Conservation (phyloP, 345 rosid genomes). For the Hibiscus syriacus region DNA sequence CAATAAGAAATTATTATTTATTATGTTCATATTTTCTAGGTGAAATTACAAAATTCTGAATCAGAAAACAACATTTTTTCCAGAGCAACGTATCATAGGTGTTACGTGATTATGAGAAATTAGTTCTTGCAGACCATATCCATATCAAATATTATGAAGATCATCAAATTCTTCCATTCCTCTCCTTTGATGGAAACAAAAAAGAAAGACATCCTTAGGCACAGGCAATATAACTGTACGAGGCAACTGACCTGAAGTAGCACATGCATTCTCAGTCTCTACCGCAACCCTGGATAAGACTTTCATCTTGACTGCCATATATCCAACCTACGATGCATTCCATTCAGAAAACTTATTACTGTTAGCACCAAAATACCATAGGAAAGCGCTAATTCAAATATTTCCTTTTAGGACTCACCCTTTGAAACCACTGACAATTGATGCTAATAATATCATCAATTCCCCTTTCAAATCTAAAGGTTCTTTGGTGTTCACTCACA, state of each 20-base stretch:
- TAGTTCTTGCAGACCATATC: not conserved
- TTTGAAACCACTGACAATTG: conserved; percentile 47
- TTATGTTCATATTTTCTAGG: not conserved
- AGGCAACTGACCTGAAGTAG: conserved; percentile 40
- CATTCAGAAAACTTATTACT: conserved; percentile 10
- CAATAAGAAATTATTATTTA: not conserved
- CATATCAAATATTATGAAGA: not conserved
- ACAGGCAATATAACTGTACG: not conserved
- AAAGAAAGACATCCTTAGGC: conserved; percentile 3
- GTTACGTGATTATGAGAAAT: not conserved
- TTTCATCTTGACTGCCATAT: conserved; percentile 44
- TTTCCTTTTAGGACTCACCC: conserved; percentile 39
- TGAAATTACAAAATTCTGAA: not conserved
- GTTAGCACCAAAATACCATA: conserved; percentile 4
- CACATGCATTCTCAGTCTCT: conserved; percentile 25
- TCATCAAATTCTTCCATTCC: conserved; percentile 1
- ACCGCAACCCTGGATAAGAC: conserved; percentile 34
- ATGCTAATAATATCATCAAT: conserved; percentile 68
- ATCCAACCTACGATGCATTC: conserved; percentile 44
- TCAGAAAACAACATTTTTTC: not conserved
- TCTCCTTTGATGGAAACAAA: not conserved
- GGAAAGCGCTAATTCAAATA: conserved; percentile 1
- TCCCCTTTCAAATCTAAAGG: conserved; percentile 40
- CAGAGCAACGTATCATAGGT: not conserved
- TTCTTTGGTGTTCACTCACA: conserved; percentile 26